These are phyloP conservation scores for Hydnum rufescens DNA, from an alignment of 768 basidiomycete genomes.

Conservation along the genomic window DNA sequence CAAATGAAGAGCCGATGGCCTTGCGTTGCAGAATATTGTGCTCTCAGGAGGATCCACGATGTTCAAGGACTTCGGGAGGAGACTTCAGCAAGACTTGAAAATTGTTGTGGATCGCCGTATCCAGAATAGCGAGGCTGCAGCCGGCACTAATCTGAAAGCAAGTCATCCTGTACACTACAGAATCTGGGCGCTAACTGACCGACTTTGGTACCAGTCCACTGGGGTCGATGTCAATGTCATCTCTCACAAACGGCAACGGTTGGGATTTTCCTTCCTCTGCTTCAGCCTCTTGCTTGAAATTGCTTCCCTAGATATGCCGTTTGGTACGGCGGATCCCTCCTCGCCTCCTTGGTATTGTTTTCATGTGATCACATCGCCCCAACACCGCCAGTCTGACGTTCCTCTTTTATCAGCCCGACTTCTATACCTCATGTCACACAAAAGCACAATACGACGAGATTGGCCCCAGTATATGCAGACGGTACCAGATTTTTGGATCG, in stretches of 20 bases:
- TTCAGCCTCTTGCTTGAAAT: not conserved
- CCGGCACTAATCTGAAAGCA: constrained; percentile 61
- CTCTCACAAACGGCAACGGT: constrained; percentile 93
- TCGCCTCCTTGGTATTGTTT: constrained; percentile 80
- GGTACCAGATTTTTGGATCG: constrained; percentile 77
- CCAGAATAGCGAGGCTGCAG: constrained; percentile 49
- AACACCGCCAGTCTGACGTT: constrained; percentile 17
- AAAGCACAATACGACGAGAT: constrained; percentile 90
- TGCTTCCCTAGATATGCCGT: constrained; percentile 65
- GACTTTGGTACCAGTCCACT: constrained; percentile 46
- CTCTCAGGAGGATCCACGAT: constrained; percentile 94
- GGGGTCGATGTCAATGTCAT: constrained; percentile 98
- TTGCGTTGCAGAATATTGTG: constrained; percentile 66
- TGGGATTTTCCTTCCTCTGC: constrained; percentile 11
- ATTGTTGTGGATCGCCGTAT: constrained; percentile 82
- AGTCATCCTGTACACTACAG: constrained; percentile 11
- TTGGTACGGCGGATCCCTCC: constrained; percentile 92
- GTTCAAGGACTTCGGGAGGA: constrained; percentile 97
- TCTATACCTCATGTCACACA: constrained; percentile 84
- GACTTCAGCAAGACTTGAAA: constrained; percentile 88
- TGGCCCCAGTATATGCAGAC: constrained; percentile 77
- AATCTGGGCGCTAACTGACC: not conserved
- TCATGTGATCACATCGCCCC: no score
- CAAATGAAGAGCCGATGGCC: not conserved
- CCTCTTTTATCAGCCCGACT: constrained; percentile 54